A percentile compares a stretch with the other conserved stretches of the same genome.
phyloP scores from a whole-genome alignment of 345 rosid genomes.

The Arabis alpina region DNA sequence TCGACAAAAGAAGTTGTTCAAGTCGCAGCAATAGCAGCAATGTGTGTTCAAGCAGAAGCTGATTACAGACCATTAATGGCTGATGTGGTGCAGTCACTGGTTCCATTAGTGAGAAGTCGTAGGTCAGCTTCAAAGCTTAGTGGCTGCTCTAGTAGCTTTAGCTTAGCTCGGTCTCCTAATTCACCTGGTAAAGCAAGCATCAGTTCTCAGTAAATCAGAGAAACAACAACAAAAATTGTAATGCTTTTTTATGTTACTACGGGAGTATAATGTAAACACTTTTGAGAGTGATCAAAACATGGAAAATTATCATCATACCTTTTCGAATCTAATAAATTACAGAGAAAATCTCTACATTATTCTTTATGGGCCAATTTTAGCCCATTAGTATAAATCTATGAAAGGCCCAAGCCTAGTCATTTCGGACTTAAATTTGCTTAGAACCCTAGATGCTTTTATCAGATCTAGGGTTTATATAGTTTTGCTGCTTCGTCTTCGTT shows the following conservation, averaged over 20 bases:
- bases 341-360: too few relatives aligned
- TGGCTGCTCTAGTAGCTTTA: slow-evolving; percentile 58
- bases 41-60: slow-evolving; percentile 92
- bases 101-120: slow-evolving; percentile 73
- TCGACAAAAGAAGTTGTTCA: slow-evolving; percentile 80
- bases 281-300: slow-evolving; percentile 19
- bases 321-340: not conserved
- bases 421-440: not conserved
- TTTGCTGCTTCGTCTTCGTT: slow-evolving; percentile 5
- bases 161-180: slow-evolving; percentile 52
- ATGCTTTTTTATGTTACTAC: not conserved
- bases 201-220: slow-evolving; percentile 30
- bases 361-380: too few relatives aligned
- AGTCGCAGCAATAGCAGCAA: slow-evolving; percentile 94
- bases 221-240: not conserved
- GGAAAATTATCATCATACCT: not conserved
- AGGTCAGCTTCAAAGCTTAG: slow-evolving; percentile 59
- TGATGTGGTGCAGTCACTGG: slow-evolving; percentile 85
- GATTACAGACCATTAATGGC: slow-evolving; percentile 97
- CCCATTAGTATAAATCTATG: too few relatives aligned
- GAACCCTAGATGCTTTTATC: slow-evolving; percentile 28
- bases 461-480: slow-evolving; percentile 40
- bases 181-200: slow-evolving; percentile 47
- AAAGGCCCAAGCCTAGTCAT: not conserved
- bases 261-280: slow-evolving; percentile 19